These are phyloP conservation scores for Lupinus albus DNA, from an alignment of 306 rosid genomes.

Conservation along the genomic window DNA sequence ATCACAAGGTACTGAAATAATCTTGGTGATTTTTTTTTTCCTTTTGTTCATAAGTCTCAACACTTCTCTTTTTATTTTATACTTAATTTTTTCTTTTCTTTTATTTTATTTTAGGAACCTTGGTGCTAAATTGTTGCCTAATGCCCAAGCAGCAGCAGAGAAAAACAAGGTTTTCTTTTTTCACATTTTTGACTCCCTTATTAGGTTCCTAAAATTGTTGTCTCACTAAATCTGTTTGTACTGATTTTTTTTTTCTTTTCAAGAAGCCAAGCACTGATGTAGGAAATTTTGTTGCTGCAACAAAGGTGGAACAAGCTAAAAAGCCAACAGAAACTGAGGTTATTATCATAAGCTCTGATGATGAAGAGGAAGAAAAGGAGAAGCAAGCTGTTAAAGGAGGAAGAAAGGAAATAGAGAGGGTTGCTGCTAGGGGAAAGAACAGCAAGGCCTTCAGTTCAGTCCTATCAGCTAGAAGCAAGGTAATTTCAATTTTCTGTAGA, in stretches of 20 bases:
- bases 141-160: conserved; percentile 50
- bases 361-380: conserved; percentile 38
- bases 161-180: conserved; percentile 58
- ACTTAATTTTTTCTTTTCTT: neutral
- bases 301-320: conserved; percentile 42
- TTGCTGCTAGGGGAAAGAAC: conserved; percentile 44
- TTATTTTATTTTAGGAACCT: conserved; percentile 19
- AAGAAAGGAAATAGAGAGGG: conserved; percentile 42
- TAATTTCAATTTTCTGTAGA: neutral
- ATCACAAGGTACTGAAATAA: conserved; percentile 37
- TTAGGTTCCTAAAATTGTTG: neutral
- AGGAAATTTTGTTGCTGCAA: conserved; percentile 22
- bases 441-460: conserved; percentile 58
- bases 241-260: neutral
- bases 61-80: neutral
- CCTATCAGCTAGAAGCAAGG: conserved; percentile 88
- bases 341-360: conserved; percentile 59
- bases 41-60: neutral
- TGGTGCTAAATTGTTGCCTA: conserved; percentile 37
- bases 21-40: neutral
- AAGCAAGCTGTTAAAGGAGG: conserved; percentile 34
- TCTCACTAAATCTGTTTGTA: neutral
- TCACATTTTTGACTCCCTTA: neutral
- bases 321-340: conserved; percentile 44
- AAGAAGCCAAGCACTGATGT: conserved; percentile 50